A percentile compares a stretch with the other conserved stretches of the same genome.
Conservation (phyloP, 352 stramenopile species). For the Saprolegnia parasitica region DNA sequence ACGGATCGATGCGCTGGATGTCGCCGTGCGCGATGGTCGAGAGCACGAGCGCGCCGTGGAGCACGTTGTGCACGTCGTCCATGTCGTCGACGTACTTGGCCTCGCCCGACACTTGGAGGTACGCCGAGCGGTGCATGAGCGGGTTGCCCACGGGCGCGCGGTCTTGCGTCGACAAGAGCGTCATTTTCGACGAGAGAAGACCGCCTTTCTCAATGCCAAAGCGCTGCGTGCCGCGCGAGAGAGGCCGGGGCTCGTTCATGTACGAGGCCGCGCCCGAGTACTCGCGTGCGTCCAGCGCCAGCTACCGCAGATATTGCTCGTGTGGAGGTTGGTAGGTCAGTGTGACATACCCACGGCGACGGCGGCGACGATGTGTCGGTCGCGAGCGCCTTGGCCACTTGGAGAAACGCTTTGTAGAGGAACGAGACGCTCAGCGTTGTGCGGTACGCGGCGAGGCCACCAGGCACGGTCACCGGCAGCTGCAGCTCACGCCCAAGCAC, state of each 20-base stretch:
- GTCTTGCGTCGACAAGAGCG: constrained; percentile 39
- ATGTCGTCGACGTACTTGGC: constrained; percentile 95
- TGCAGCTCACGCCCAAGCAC: constrained; percentile 85
- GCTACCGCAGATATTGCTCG: neutral
- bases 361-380: constrained; percentile 34
- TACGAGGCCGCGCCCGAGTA: constrained; percentile 56
- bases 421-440: constrained; percentile 92
- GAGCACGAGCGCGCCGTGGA: constrained; percentile 91
- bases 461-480: constrained; percentile 87
- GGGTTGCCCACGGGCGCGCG: constrained; percentile 81
- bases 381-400: constrained; percentile 50
- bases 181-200: constrained; percentile 58
- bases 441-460: constrained; percentile 94
- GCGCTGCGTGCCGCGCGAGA: constrained; percentile 49
- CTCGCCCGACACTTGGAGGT: constrained; percentile 93
- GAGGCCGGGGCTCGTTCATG: constrained; percentile 46
- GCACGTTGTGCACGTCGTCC: constrained; percentile 68
- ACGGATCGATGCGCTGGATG: constrained; percentile 85
- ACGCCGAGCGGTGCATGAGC: constrained; percentile 89
- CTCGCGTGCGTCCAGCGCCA: constrained; percentile 36
- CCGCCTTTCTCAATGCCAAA: constrained; percentile 61
- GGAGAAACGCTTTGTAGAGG: constrained; percentile 93
- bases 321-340: neutral
- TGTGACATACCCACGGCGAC: constrained; percentile 29
- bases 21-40: constrained; percentile 70